phyloP scores from a whole-genome alignment of 2,329 filamentous ascomycete genomes.

The Apiospora kogelbergensis region DNA sequence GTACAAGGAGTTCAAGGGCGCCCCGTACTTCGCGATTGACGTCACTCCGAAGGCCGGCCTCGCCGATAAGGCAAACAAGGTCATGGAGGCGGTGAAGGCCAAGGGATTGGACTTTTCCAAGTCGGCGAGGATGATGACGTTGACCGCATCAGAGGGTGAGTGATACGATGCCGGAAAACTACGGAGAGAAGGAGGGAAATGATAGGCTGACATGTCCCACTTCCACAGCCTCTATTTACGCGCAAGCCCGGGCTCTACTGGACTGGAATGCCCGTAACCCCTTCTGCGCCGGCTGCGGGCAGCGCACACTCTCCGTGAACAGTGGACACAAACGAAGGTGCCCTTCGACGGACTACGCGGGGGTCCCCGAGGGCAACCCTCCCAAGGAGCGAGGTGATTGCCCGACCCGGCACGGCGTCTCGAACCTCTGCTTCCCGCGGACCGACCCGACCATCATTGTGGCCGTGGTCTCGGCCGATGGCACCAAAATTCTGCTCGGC shows the following conservation, averaged over 20 bases:
- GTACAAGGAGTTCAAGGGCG: slow-evolving; percentile 72
- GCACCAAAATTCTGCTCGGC: slow-evolving; percentile 77
- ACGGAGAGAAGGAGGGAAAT: neutral
- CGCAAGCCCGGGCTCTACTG: slow-evolving; percentile 80
- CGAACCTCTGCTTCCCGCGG: slow-evolving; percentile 87
- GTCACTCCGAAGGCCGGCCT: slow-evolving; percentile 70
- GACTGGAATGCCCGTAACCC: slow-evolving; percentile 95
- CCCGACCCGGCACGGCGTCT: slow-evolving; percentile 78
- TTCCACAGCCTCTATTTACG: slow-evolving; percentile 77
- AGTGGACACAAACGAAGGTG: slow-evolving; percentile 80
- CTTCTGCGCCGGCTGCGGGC: slow-evolving; percentile 88
- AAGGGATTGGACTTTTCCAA: slow-evolving; percentile 66
- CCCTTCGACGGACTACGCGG: slow-evolving; percentile 65
- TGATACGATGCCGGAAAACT: neutral
- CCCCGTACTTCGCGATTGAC: slow-evolving; percentile 87
- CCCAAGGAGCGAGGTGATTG: slow-evolving; percentile 66
- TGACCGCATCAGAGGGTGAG: slow-evolving; percentile 49
- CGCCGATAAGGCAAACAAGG: slow-evolving; percentile 59
- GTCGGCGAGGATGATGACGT: slow-evolving; percentile 47
- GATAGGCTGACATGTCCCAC: neutral
- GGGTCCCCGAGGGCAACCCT: slow-evolving; percentile 36
- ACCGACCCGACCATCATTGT: slow-evolving; percentile 96
- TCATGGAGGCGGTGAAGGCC: slow-evolving; percentile 58
- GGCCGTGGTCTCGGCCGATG: slow-evolving; percentile 81
- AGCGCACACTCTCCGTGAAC: slow-evolving; percentile 75